Evolutionary conservation across 352 stramenopile species (phyloP), one percentile per base, ranked within the genome.

Genomic region (Phytopythium litorale): DNA sequence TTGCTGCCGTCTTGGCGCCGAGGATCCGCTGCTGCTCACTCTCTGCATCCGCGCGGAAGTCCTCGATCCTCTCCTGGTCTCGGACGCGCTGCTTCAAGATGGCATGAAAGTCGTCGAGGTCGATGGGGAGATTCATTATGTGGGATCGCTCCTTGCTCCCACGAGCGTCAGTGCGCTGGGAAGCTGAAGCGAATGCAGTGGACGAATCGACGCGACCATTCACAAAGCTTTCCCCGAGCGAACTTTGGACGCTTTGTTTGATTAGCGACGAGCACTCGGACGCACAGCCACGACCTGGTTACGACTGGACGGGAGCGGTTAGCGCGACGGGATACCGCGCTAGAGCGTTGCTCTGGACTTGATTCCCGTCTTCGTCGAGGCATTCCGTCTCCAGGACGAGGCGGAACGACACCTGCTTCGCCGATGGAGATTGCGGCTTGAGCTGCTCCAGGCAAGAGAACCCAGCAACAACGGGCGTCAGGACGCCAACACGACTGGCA

Each of bases 341-440:
- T 19, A 77, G 53, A 19, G 74, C 81, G 28, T 87, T 82, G 46
- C 89, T 79, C 21, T 88, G 74, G 43, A 76, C 69, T 56, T 89
- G 66, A 53, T 83, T 72, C 13, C 76, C 60, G 16, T 83, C 72
- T 63, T 89, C 78, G 62, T 93, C 80, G 54, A 79, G 79, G 33
- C 81, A 88, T 51, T 85, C 69, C 45, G 75, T 88, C 30, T 93
- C 81, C 40, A 93, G 67, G 23, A 80, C 70, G 13, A 93, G 65
- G 42, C 70, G 63, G 40, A 84, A 73, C 7, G 67, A 73, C 48
- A 88, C 54, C 0, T 40, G 66, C 15, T 52, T 38, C 16, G 32
- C 32, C 19, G 52, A 21, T 25, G 37, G 30, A 33, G 35, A 38
- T 43, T 56, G 37, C 35, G 40, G 6, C 60, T 55, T 23, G 21